phyloP scores from a whole-genome alignment of 148 eudicot species.

The Limonium bicolor region DNA sequence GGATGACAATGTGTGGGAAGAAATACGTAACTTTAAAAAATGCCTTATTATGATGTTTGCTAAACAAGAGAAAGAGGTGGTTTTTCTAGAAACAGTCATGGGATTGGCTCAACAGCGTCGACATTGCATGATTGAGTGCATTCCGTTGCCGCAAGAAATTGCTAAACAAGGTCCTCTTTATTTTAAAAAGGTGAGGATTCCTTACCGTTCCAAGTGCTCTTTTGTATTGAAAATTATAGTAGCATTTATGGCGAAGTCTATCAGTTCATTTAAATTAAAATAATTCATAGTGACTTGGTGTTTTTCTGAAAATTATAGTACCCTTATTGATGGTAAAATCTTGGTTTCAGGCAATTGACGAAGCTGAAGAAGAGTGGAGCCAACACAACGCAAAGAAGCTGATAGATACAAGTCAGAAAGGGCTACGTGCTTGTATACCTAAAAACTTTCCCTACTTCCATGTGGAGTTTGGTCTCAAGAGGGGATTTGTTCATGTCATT shows the following conservation, averaged over 20 bases:
- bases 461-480: constrained; percentile 75
- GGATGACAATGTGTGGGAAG: constrained; percentile 91
- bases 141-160: constrained; percentile 56
- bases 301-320: too few relatives aligned
- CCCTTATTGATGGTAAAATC: too few relatives aligned
- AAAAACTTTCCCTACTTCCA: constrained; percentile 89
- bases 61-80: constrained; percentile 76
- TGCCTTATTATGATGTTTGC: constrained; percentile 93
- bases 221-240: too few relatives aligned
- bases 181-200: constrained; percentile 61
- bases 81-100: constrained; percentile 87
- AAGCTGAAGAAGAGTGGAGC: constrained; percentile 98
- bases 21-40: constrained; percentile 92
- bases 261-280: too few relatives aligned
- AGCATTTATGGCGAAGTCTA: too few relatives aligned
- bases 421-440: constrained; percentile 72
- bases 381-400: constrained; percentile 88
- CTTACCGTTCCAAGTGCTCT: too few relatives aligned
- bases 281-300: too few relatives aligned
- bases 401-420: constrained; percentile 80
- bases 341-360: constrained; percentile 72
- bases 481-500: constrained; percentile 93
- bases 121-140: constrained; percentile 91
- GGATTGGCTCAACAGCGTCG: constrained; percentile 68
- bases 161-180: constrained; percentile 80